These are phyloP conservation scores for Geotrichum australiense DNA, from an alignment of 1,139 yeast species.

Conservation along the genomic window DNA sequence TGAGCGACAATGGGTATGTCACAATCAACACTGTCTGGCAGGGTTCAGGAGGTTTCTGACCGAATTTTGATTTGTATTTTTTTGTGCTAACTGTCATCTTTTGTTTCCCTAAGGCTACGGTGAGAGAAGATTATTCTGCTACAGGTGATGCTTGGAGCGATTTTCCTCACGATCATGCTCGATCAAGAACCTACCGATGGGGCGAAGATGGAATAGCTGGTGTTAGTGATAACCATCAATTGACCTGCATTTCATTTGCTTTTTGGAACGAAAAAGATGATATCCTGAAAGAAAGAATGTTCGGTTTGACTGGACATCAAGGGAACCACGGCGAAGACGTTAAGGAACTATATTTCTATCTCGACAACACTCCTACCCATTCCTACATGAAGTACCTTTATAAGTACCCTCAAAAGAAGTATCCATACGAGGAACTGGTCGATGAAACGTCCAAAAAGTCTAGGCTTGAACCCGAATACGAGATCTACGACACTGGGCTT, in stretches of 20 bases:
- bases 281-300: slow-evolving; percentile 77
- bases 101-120: slow-evolving; percentile 49
- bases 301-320: slow-evolving; percentile 86
- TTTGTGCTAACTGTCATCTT: not conserved
- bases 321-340: slow-evolving; percentile 97
- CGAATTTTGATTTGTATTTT: not conserved
- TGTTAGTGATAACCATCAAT: slow-evolving; percentile 77
- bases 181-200: slow-evolving; percentile 85
- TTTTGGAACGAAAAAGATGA: slow-evolving; percentile 90
- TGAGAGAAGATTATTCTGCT: slow-evolving; percentile 79
- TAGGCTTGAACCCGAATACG: slow-evolving; percentile 62
- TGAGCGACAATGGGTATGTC: slow-evolving; percentile 73
- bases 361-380: slow-evolving; percentile 91
- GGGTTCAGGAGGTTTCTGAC: no score
- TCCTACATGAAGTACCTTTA: slow-evolving; percentile 88
- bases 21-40: no score
- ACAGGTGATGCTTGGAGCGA: slow-evolving; percentile 91
- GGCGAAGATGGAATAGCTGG: slow-evolving; percentile 97
- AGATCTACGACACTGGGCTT: slow-evolving; percentile 66
- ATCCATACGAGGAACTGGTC: slow-evolving; percentile 74
- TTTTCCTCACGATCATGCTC: slow-evolving; percentile 83
- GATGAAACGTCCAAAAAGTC: slow-evolving; percentile 60
- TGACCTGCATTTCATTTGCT: slow-evolving; percentile 69
- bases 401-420: slow-evolving; percentile 82
- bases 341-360: slow-evolving; percentile 63